Base-by-base conservation (phyloP, 805 yeast genomes). In the Starmerella vitae region DNA sequence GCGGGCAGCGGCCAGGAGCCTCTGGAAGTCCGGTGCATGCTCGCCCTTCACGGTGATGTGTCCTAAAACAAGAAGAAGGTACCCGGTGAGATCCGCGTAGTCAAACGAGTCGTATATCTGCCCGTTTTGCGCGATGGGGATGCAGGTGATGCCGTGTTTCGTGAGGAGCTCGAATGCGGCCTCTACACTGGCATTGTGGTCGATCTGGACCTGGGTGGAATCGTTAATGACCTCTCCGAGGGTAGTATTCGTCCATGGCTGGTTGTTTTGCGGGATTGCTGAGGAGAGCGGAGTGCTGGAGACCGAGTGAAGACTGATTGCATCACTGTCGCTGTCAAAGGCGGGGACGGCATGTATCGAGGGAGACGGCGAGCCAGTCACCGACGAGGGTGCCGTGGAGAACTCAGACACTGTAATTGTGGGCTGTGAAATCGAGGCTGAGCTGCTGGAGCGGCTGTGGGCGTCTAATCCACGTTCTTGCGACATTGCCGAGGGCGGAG, bases 61-160 rank as follows among this genome's bases (percentile, higher is more conserved):
- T 56, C 88, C 86, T 65, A 86, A 67, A 18, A 91, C 91, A 44
- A 91, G 63, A 48, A 88, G 64, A 47, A 88, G 64, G 57, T 85
- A 85, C 10, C 95, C 77, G 53, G 83, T 85, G 59, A 88, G 68
- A 61, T 88, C 96, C 21, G 88, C 71, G 61, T 84, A 91, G 60
- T 91, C 98, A 58, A 88, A 88, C 2, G 94, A 79, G 44, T 79
- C 67, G 30, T 20, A 37, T 12, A 47, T 36, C 10, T 39, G 39
- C 32, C 46, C 39, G 15, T 41, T 29, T 20, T 41, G 31, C 10
- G 46, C 33, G 14, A 88, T 91, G 0, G 98, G 97, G 40, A 91
- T 64, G 13, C 93, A 78, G 2, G 95, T 88, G 53, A 91, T 69
- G 47, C 78, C 76, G 58, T 86, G 70, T 24, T 68, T 62, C 22